Evolutionary conservation across 2,329 filamentous ascomycete genomes (phyloP).

Genomic region (Microascus cirrosus): DNA sequence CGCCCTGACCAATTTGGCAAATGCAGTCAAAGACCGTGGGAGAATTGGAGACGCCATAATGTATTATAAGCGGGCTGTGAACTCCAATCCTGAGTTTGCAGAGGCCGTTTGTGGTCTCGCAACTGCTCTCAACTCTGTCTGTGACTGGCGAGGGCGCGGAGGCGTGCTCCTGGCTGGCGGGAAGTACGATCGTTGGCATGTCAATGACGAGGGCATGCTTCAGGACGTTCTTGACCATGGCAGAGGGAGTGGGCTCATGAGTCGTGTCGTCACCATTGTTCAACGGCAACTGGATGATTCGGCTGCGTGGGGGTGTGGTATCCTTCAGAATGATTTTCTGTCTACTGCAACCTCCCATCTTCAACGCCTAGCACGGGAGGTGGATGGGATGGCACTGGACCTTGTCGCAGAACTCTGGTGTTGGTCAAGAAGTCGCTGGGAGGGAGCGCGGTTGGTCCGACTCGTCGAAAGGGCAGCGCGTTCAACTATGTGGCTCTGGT

Average conservation of each 20-base stretch:
- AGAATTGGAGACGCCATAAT: slow-evolving; percentile 82
- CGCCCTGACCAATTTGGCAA: slow-evolving; percentile 88
- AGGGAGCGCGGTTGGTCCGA: slow-evolving; percentile 75
- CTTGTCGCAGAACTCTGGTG: slow-evolving; percentile 28
- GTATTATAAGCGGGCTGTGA: slow-evolving; percentile 85
- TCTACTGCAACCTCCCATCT: slow-evolving; percentile 37
- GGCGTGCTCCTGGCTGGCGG: slow-evolving; percentile 68
- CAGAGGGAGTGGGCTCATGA: slow-evolving; percentile 68
- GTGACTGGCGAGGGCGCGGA: slow-evolving; percentile 83
- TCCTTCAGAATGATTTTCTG: slow-evolving; percentile 46
- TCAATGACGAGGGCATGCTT: slow-evolving; percentile 74
- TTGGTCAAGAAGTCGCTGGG: slow-evolving; percentile 72
- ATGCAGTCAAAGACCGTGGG: slow-evolving; percentile 94
- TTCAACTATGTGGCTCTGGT: slow-evolving; percentile 73
- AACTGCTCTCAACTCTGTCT: slow-evolving; percentile 92
- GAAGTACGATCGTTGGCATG: slow-evolving; percentile 82
- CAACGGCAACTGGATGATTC: slow-evolving; percentile 79
- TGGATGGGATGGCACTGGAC: slow-evolving; percentile 20
- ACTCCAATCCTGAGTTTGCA: slow-evolving; percentile 88
- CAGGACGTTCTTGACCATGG: slow-evolving; percentile 56
- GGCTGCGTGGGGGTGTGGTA: slow-evolving; percentile 71
- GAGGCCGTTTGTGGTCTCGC: slow-evolving; percentile 94
- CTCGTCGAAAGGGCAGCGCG: slow-evolving; percentile 78
- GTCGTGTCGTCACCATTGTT: slow-evolving; percentile 84
- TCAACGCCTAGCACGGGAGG: slow-evolving; percentile 22